Base-by-base conservation (phyloP, 176 grass and related monocot genomes). In the Thalia dealbata region DNA sequence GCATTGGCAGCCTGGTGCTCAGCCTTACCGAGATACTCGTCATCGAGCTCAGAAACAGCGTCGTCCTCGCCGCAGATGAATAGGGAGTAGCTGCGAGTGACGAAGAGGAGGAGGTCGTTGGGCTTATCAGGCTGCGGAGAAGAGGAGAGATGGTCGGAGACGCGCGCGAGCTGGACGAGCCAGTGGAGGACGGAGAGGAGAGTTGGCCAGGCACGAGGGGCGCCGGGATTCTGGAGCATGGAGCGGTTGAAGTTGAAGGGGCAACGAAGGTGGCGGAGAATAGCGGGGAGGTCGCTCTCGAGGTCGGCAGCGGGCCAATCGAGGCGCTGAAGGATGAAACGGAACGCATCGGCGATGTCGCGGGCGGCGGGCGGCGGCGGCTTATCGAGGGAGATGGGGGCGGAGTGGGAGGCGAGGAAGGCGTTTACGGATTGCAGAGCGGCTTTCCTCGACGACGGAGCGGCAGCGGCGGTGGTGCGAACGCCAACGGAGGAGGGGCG, bases 131-230 rank as follows among this genome's bases (percentile, higher is more conserved):
- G 9, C 21, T 70, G 8, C 27, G 59, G 24, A 8, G 55, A 22
- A 14, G 80, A 22, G 10, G 55, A 12, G 24, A 61, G 72, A 48
- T 55, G 52, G 35, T 78, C 77, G 5, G 12, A 22, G 35, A 64
- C 22, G 24, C 68, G 32, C 23, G 61, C 83, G 73, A 93, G 77
- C 43, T 83, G 68, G 10, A 88, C 85, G 25, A 99, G 85, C 95
- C 95, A 93, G 51, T 90, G 71, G 14, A 99, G 90, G 66, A 83
- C 79, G 46, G 90, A 81, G n/a, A 93, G 81, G 74, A 91, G 75
- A 1, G 78, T 75, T 6, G 95, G 95, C 95, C 95, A 93, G 8
- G 79, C 73, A 72, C 91, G 95, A 78, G 90, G 95, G 50, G 90
- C 91, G 30, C 90, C 81, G 13, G 95, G 90, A 45, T 83, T 85